Conservation (phyloP, 1,139 yeast genomes). For the Pichia sp. region DNA sequence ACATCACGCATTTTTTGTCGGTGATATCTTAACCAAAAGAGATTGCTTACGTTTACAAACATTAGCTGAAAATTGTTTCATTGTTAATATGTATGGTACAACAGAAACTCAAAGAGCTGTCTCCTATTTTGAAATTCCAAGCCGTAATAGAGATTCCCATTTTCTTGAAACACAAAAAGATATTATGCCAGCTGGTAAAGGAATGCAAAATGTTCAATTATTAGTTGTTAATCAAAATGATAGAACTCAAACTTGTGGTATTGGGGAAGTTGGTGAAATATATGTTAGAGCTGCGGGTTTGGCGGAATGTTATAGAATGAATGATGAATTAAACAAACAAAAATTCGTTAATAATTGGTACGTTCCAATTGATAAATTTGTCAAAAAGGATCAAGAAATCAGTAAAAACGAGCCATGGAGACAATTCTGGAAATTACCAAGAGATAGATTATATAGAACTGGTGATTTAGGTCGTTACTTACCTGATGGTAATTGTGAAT, state of each 20-base stretch:
- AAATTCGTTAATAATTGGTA: conserved; percentile 92
- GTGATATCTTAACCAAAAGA: conserved; percentile 93
- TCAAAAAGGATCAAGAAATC: conserved; percentile 40
- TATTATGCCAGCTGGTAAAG: conserved; percentile 97
- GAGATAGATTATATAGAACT: conserved; percentile 92
- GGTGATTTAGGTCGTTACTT: conserved; percentile 96
- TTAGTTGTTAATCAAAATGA: conserved; percentile 90
- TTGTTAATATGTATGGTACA: conserved; percentile 98
- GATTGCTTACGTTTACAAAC: conserved; percentile 91
- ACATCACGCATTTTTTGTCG: conserved; percentile 97
- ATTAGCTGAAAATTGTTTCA: conserved; percentile 79
- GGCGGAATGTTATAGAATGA: conserved; percentile 90
- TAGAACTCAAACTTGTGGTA: conserved; percentile 86
- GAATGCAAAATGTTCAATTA: conserved; percentile 92
- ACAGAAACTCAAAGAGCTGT: conserved; percentile 99
- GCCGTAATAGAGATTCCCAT: conserved; percentile 59
- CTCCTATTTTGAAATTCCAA: conserved; percentile 82
- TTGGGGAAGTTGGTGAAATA: conserved; percentile 97
- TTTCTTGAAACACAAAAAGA: conserved; percentile 85
- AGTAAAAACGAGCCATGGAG: conserved; percentile 59
- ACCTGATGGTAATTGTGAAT: conserved; percentile 96
- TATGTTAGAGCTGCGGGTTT: conserved; percentile 97
- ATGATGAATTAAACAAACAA: conserved; percentile 80
- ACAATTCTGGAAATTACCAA: conserved; percentile 81
- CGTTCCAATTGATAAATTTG: conserved; percentile 56